Evolutionary conservation across 176 grass and related monocot genomes (phyloP).

Genomic region (Hyparrhenia diplandra): DNA sequence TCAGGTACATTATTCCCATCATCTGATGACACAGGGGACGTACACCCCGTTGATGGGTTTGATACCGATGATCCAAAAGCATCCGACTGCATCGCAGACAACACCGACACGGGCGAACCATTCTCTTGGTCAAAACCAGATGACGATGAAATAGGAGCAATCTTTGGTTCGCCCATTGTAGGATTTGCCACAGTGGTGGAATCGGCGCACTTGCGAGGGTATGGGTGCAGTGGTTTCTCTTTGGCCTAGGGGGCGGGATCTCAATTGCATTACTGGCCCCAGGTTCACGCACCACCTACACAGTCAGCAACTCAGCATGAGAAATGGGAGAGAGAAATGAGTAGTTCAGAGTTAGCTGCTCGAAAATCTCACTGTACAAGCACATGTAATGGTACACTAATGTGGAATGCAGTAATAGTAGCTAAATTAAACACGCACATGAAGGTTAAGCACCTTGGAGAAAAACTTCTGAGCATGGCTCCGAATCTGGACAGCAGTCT

Average conservation of each 20-base stretch:
- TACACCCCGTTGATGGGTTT: constrained; percentile 29
- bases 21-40: constrained; percentile 42
- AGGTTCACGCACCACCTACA: constrained; percentile 57
- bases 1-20: constrained; percentile 22
- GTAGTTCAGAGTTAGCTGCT: neutral
- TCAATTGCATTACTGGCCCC: constrained; percentile 36
- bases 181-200: neutral
- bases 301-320: neutral
- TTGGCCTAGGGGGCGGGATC: constrained; percentile 92
- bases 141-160: constrained; percentile 23
- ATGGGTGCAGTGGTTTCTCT: constrained; percentile 89
- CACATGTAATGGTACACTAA: neutral
- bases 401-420: neutral
- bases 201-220: constrained; percentile 66
- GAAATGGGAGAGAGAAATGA: neutral
- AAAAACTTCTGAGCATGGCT: constrained; percentile 99
- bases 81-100: constrained; percentile 59
- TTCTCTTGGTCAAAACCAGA: constrained; percentile 57
- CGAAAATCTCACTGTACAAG: neutral
- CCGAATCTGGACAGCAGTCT: constrained; percentile 91
- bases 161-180: constrained; percentile 16
- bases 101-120: constrained; percentile 69
- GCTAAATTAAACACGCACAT: constrained; percentile 11
- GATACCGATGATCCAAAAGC: constrained; percentile 46
- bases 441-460: constrained; percentile 66